Base-by-base conservation (phyloP, 2,329 filamentous ascomycete species). In the Aspergillus ochraceoroseus region DNA sequence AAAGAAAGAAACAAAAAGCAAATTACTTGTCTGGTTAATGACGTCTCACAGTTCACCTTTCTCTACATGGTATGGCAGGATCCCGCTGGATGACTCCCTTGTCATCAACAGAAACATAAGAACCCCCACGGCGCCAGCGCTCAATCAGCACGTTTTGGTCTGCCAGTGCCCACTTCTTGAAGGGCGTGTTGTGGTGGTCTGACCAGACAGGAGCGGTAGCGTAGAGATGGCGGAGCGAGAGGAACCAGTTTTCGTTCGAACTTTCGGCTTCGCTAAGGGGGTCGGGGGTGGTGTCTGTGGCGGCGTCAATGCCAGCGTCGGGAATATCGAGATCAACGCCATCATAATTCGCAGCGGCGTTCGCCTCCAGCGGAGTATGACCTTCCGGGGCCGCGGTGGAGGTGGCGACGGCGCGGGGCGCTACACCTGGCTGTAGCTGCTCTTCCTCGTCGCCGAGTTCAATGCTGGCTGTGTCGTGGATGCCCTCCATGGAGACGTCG, bases 141-240 rank as follows among this genome's bases (percentile, higher is more conserved):
- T 66, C 62, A 14, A 33, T 41, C 9, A 55, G 41, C 13, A 64
- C 47, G 13, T 64, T 61, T 30, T 57, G 54, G 34, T 65, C 59
- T 2, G 55, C 55, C 22, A 56, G 48, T 8, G 58, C 60, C 57
- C 62, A 69, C 5, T 42, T 44, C 43, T 67, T 68, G 44, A 68
- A 65, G 1, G 63, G 60, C 1, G 66, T 69, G 36, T 62, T 57
- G 2, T 53, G 54, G 27, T 57, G 51, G 20, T 63, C 58, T 7
- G 56, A 61, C 63, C 61, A 66, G 0, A 47, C 38, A 5, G 52
- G 49, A 5, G 42, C 46, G 7, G 41, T 46, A n/a, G 49, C 40
- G n/a, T 38, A 43, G 3, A 54, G 47, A 18, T 54, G 54, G 8
- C 49, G 47, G 8, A 64, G 52, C 14, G 56, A 62, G 1, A 40